These are phyloP conservation scores for Phaeosphaeriaceae sp. DNA, from an alignment of 2,329 filamentous ascomycete genomes.

Conservation along the genomic window DNA sequence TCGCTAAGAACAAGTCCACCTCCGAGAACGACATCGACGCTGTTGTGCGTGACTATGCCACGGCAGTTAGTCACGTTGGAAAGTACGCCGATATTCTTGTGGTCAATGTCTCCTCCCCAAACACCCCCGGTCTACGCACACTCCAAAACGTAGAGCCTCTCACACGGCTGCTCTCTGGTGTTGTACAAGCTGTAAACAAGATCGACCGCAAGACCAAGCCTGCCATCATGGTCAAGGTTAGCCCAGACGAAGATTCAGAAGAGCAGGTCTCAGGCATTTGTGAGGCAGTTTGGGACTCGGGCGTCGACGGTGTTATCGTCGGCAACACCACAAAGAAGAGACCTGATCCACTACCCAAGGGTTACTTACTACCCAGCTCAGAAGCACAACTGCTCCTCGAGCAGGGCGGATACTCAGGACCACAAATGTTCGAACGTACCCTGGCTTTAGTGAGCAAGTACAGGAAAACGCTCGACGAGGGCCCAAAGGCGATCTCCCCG, in stretches of 20 bases:
- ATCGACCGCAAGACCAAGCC: constrained; percentile 75
- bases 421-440: constrained; percentile 84
- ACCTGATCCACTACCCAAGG: constrained; percentile 71
- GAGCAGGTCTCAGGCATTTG: constrained; percentile 88
- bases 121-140: constrained; percentile 88
- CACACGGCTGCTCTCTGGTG: constrained; percentile 78
- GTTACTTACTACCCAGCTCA: constrained; percentile 67
- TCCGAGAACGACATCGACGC: constrained; percentile 84
- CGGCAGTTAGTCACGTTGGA: constrained; percentile 82
- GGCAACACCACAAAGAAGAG: constrained; percentile 94
- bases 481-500: constrained; percentile 39
- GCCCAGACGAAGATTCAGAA: constrained; percentile 89
- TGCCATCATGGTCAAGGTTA: constrained; percentile 96
- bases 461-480: constrained; percentile 60
- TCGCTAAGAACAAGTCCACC: constrained; percentile 96
- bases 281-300: constrained; percentile 65
- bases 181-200: constrained; percentile 77
- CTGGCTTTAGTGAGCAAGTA: constrained; percentile 81
- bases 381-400: constrained; percentile 76
- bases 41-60: constrained; percentile 81
- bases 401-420: constrained; percentile 88
- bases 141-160: constrained; percentile 86
- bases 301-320: constrained; percentile 94
- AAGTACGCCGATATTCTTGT: constrained; percentile 95
- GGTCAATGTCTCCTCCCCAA: constrained; percentile 96